Evolutionary conservation across 352 stramenopile species (phyloP).

Genomic region (Phytophthora nicotianae): DNA sequence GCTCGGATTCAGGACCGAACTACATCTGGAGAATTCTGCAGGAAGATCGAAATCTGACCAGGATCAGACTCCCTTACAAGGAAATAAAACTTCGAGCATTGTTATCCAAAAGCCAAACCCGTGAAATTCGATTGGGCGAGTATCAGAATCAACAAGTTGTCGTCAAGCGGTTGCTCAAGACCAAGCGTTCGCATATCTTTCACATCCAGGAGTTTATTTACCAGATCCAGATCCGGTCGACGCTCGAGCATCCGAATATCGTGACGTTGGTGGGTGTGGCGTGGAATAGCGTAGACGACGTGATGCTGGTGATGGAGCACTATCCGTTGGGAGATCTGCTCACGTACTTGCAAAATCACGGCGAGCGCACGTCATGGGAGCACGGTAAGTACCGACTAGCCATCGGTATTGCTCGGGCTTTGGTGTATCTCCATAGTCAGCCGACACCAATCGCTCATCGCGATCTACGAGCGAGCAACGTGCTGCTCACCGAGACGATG

Average conservation of each 20-base stretch:
- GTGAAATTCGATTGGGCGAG: constrained; percentile 42
- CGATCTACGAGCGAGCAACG: constrained; percentile 49
- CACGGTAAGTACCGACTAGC: constrained; percentile 33
- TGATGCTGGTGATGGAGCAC: constrained; percentile 42
- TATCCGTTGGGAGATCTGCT: constrained; percentile 28
- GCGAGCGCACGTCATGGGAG: constrained; percentile 24
- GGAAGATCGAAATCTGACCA: constrained; percentile 19
- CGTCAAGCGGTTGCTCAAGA: constrained; percentile 47
- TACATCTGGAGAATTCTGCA: constrained; percentile 21
- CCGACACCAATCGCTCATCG: constrained; percentile 41
- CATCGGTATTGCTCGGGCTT: constrained; percentile 37
- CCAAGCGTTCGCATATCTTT: constrained; percentile 32
- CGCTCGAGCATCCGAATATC: constrained; percentile 41
- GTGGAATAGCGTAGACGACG: constrained; percentile 48
- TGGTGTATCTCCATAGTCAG: constrained; percentile 44
- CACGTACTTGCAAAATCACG: constrained; percentile 20
- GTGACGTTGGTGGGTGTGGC: constrained; percentile 47
- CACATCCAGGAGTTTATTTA: constrained; percentile 41
- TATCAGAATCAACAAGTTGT: constrained; percentile 39
- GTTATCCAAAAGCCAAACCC: constrained; percentile 34
- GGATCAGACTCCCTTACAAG: constrained; percentile 34
- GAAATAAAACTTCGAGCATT: constrained; percentile 25
- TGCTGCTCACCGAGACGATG: constrained; percentile 34
- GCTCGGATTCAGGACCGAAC: constrained; percentile 17
- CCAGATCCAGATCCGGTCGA: constrained; percentile 40